Evolutionary conservation across 2,329 filamentous ascomycete genomes (phyloP), one percentile per base, ranked within the genome.

Genomic region (Apiospora arundinis): DNA sequence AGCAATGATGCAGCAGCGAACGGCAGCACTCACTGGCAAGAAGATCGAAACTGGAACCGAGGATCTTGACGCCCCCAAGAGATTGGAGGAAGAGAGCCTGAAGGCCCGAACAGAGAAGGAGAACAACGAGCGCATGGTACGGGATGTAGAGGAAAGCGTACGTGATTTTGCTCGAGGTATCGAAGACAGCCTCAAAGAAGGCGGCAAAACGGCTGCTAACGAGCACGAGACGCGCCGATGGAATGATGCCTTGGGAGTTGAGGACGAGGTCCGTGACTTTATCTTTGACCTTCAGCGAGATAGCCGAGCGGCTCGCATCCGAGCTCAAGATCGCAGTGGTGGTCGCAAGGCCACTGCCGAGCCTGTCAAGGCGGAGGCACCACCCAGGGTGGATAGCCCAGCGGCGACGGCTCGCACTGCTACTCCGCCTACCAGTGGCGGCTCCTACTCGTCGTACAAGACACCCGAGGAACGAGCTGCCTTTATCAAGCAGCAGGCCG

Each of bases 1-100:
- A 83, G 95, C 95, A 49, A 97, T 98, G 91, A 99, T 99, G 96
- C 95, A 98, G 83, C 95, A 97, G 78, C 92, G 96, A 72, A 95
- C 96, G 75, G 96, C 96, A 70, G 95, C 96, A 23, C 85, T 99
- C 74, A 94, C 95, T 28, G 96, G 96, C 71, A 94, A 92, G 81
- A 95, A 95, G 79, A 85, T 92, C 66, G 91, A 93, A 48, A 81
- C 85, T 2, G 85, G 84, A 65, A 89, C 92, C 72, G 93, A 97
- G 74, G 92, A 95, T 74, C 87, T 89, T 37, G 93, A 93, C 74
- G 94, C 93, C 4, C 91, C 95, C 66, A 93, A 94, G 83, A 91
- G 96, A 45, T 83, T 98, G 21, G 96, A 98, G 80, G 93, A 97
- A 76, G 95, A 99, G 82, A 96, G 87, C 76, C 90, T 93, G 74